Evolutionary conservation across 495 filamentous ascomycete genomes (phyloP).

Genomic region (Aspergillus baeticus): DNA sequence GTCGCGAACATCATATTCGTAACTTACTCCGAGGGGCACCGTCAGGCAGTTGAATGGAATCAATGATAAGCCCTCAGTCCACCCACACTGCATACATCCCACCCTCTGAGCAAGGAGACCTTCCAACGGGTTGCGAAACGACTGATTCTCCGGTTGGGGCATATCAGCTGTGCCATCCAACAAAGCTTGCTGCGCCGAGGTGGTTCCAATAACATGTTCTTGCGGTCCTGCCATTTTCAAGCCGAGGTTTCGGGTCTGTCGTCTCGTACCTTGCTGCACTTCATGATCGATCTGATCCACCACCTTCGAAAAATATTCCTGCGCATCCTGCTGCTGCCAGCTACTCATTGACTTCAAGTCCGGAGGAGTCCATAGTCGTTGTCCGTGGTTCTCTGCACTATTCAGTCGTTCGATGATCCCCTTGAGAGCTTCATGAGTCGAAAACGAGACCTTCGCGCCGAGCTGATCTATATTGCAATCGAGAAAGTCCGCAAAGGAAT

Average conservation of each 20-base stretch:
- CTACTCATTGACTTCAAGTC: slow-evolving; percentile 84
- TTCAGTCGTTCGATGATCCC: slow-evolving; percentile 67
- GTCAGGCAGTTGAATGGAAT: slow-evolving; percentile 95
- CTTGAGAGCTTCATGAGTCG: slow-evolving; percentile 56
- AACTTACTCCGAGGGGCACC: slow-evolving; percentile 63
- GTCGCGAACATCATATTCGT: slow-evolving; percentile 64
- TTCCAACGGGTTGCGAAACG: slow-evolving; percentile 69
- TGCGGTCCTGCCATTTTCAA: slow-evolving; percentile 40
- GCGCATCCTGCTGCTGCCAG: slow-evolving; percentile 96
- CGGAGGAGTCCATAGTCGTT: slow-evolving; percentile 71
- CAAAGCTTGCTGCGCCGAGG: neutral
- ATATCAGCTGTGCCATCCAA: slow-evolving; percentile 1
- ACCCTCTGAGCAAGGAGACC: slow-evolving; percentile 88
- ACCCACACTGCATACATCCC: slow-evolving; percentile 81
- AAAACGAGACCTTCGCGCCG: slow-evolving; percentile 35
- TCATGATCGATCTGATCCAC: slow-evolving; percentile 85
- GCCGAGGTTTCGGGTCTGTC: slow-evolving; percentile 41
- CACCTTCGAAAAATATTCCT: slow-evolving; percentile 94
- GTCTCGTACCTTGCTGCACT: slow-evolving; percentile 48
- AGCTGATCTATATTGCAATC: slow-evolving; percentile 42
- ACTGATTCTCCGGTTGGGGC: slow-evolving; percentile 11
- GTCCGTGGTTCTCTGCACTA: slow-evolving; percentile 62
- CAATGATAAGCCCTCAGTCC: slow-evolving; percentile 80
- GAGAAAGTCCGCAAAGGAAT: slow-evolving; percentile 55
- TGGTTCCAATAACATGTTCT: slow-evolving; percentile 37